These are phyloP conservation scores for Alternaria sp. DNA, from an alignment of 2,329 filamentous ascomycete genomes.

Conservation along the genomic window DNA sequence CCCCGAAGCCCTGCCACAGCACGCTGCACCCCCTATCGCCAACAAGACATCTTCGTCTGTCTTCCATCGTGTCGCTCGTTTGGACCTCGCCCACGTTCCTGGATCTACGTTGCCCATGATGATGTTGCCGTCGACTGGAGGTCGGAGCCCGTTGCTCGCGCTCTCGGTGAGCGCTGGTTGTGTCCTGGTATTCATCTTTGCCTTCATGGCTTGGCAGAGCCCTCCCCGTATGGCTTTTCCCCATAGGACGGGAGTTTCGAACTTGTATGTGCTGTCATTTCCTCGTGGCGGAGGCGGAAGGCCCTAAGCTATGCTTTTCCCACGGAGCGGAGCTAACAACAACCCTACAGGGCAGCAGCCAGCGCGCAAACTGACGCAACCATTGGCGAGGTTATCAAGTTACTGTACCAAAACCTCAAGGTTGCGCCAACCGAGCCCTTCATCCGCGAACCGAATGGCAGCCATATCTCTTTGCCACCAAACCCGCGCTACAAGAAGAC, in stretches of 20 bases:
- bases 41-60: slow-evolving; percentile 13
- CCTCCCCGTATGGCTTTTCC: slow-evolving; percentile 38
- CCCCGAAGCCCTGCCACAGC: slow-evolving; percentile 22
- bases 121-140: slow-evolving; percentile 44
- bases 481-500: slow-evolving; percentile 45
- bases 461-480: slow-evolving; percentile 39
- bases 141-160: slow-evolving; percentile 43
- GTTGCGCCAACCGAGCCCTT: slow-evolving; percentile 37
- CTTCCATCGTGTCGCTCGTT: slow-evolving; percentile 18
- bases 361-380: slow-evolving; percentile 33
- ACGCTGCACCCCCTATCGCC: slow-evolving; percentile 27
- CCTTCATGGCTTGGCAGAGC: slow-evolving; percentile 47
- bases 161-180: slow-evolving; percentile 44
- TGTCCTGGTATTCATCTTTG: slow-evolving; percentile 46
- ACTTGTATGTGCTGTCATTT: slow-evolving; percentile 34
- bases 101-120: slow-evolving; percentile 25
- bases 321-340: slow-evolving; percentile 23
- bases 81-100: slow-evolving; percentile 10
- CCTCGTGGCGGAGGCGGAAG: slow-evolving; percentile 1
- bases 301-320: background rate
- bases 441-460: slow-evolving; percentile 45
- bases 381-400: slow-evolving; percentile 44
- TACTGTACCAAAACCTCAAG: slow-evolving; percentile 45
- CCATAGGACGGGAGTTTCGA: slow-evolving; percentile 30
- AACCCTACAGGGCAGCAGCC: slow-evolving; percentile 30